Evolutionary conservation across 306 rosid genomes (phyloP), one percentile per base, ranked within the genome.

Genomic region (Canavalia gladiata): DNA sequence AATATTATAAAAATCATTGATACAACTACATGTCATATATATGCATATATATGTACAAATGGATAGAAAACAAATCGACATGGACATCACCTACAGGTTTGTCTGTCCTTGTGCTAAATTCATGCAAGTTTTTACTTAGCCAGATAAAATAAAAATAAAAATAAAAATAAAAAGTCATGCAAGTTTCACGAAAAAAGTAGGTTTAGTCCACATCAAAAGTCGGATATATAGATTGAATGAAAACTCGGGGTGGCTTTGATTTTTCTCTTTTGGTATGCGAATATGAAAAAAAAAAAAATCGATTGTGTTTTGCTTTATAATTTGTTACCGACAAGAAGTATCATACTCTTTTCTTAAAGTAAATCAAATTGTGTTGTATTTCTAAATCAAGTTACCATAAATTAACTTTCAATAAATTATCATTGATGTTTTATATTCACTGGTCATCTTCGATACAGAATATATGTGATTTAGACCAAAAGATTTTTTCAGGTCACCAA

Each of bases 1-100:
- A 18, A 18, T 18, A 18, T 18, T 18, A 18, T 18, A 18, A 18
- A 18, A 18, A 18, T 18, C 25, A 18, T 18, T 18, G 25, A 18
- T 18, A 18, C 25, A 18, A 18, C 25, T 18, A 18, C 25, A 18
- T 18, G 25, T 18, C 1, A 55, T 57, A 59, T 37, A 63, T 8
- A 8, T 37, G 37, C 31, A 63, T 62, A 60, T 62, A 7, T 55
- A 1, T 3, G 47, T 25, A 65, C 74, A 82, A 77, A 84, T 72
- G 57, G 74, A 77, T 49, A 72, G 66, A 71, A 77, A 81, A 82
- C 84, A 87, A 63, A 29, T 56, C 10, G 88, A 87, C 49, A 50
- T 68, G 66, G 87, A 89, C 86, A 52, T 81, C 43, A 68, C 89
- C 49, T 63, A 34, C 63, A 74, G n/a, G 83, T 29, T 70, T 73